Base-by-base conservation (phyloP, 441 rosid genomes). In the Pelargonium australe region DNA sequence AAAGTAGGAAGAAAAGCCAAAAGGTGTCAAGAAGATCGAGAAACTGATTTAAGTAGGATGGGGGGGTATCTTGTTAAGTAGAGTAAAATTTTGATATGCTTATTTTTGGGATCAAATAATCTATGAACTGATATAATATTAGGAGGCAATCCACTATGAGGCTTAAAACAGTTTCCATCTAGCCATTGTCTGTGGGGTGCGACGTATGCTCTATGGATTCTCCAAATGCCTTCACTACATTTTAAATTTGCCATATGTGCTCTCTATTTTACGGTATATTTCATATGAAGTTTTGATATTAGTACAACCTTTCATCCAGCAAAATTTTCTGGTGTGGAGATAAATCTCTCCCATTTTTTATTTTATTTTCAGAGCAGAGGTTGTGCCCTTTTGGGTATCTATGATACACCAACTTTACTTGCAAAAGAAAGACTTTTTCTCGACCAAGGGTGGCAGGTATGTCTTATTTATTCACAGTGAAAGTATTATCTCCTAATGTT, bases 401-500 rank as follows among this genome's bases (percentile, higher is more conserved):
- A 85, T 71, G 92, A 87, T 71, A 80, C 97, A 57, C 96, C 99
- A 65, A 95, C 97, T 73, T 77, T 91, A 77, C 79, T 71, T 69
- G 92, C 94, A 44, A 95, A 95, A 81, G 91, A 92, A 80, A 85
- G 80, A 69, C 85, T 91, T 72, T 95, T 91, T 83, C 83, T 85
- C 78, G 92, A 90, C 69, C 90, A 81, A 68, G 97, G 96, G 73
- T 95, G 99, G 97, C 92, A 88, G 99, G 99, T 95, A 82, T 77
- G 69, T 68, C 37, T 75, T 66, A 47, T 71, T 16, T 69, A 65
- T 65, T 58, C 7, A 68, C 57, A 49, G 68, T 64, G n/a, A 34
- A 64, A 71, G 55, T 65, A 63, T 25, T 60, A 4, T 17, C n/a
- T 19, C 11, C 8, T 60, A 12, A 25, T 12, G 49, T 44, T 11